phyloP scores from a whole-genome alignment of 257 asterid genomes.

The Nicotiana undulata region DNA sequence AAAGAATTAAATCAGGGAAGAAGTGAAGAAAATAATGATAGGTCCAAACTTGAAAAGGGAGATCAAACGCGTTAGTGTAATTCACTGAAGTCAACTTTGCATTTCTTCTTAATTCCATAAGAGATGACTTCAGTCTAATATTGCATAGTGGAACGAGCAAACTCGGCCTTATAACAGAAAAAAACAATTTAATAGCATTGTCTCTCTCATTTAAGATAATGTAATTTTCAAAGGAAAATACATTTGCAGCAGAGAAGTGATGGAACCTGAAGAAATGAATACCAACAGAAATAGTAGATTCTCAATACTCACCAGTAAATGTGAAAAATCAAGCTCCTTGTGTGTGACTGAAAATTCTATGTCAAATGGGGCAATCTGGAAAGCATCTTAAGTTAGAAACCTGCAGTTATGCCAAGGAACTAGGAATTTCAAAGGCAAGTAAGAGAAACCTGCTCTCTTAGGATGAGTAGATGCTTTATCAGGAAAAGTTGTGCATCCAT shows the following conservation, averaged over 20 bases:
- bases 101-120: background rate
- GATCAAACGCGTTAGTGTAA: background rate
- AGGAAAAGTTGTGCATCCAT: constrained; percentile 97
- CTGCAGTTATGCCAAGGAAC: background rate
- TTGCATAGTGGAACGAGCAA: background rate
- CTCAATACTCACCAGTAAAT: constrained; percentile 66
- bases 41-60: background rate
- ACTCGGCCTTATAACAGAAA: background rate
- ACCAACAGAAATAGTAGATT: background rate
- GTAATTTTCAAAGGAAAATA: background rate
- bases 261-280: background rate
- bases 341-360: constrained; percentile 95
- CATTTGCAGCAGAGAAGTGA: background rate
- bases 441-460: constrained; percentile 57
- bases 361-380: constrained; percentile 98
- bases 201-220: background rate
- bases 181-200: background rate
- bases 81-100: background rate
- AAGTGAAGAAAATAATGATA: background rate
- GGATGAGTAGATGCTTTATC: constrained; percentile 88
- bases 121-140: background rate
- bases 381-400: constrained; percentile 22
- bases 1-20: background rate
- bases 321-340: constrained; percentile 99
- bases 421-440: constrained; percentile 6